A percentile compares a stretch with the other conserved stretches of the same genome.
phyloP scores from a whole-genome alignment of 257 asterid genomes.

The Solanum raphanifolium region DNA sequence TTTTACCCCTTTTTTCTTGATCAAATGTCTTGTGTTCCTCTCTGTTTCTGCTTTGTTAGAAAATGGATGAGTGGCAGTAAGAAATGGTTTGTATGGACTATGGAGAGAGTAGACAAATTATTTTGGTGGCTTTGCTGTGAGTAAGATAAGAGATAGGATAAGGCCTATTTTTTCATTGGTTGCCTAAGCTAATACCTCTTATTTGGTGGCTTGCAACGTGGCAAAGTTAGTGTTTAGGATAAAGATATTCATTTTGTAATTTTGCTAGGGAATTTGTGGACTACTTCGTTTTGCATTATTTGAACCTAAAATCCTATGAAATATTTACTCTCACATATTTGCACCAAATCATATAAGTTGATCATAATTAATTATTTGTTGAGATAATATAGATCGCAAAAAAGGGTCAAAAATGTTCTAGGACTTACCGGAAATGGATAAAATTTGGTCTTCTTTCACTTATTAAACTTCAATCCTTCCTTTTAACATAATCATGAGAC shows the following conservation, averaged over 20 bases:
- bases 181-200: constrained; percentile 4
- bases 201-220: constrained; percentile 38
- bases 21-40: neutral
- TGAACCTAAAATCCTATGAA: neutral
- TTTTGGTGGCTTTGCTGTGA: constrained; percentile 36
- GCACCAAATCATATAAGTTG: neutral
- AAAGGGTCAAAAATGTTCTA: neutral
- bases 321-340: neutral
- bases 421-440: neutral
- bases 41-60: neutral
- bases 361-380: neutral
- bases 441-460: neutral
- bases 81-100: constrained; percentile 1
- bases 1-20: neutral
- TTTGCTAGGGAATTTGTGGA: constrained; percentile 10
- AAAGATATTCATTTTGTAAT: constrained; percentile 18
- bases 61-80: constrained; percentile 2
- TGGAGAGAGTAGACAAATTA: constrained; percentile 3
- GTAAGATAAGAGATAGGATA: constrained; percentile 72
- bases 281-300: neutral
- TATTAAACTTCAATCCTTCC: rapidly evolving
- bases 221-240: constrained; percentile 21
- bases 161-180: constrained; percentile 50
- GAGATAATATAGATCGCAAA: neutral
- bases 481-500: neutral